Evolutionary conservation across 345 rosid genomes (phyloP), one percentile per base, ranked within the genome.

Genomic region (Citrus inodora): DNA sequence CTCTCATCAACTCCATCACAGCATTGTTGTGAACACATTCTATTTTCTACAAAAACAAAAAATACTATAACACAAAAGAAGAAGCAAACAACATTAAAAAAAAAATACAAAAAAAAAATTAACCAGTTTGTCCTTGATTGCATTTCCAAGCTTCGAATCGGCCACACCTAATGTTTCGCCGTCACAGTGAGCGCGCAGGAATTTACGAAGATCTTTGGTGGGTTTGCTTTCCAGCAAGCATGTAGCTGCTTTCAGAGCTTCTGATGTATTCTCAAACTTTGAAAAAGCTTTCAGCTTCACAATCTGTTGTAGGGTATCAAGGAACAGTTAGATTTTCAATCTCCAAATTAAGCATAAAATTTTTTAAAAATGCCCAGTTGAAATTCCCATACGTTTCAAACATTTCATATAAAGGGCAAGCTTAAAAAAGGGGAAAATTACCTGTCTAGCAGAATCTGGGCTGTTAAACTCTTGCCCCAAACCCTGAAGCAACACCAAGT

Each of bases 1-100:
- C 99, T 70, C 98, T 84, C 86, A 96, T 80, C 81, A 94, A 83
- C 88, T 94, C 99, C 99, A 96, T 92, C 24, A 96, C 97, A 79
- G 87, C 85, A 82, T 77, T 85, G 89, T 88, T 94, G 88, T 96
- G 99, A 67, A 96, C 92, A 78, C 99, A 96, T 17, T 94, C 94
- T 27, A 96, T 92, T 89, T 92, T 88, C 99, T 96, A 87, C 85
- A 85, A 38, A 17, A 30, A 53, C 19, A 46, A 81, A 65, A 21
- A 64, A 77, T 35, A 80, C 59, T 72, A 70, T 81, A 79, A 75
- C 30, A 58, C 56, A 42, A 78, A 32, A 8, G 21, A 2, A 59
- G 80, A 42, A n/a, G 6, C 0, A 68, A 58, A 72, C 19, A 67
- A 3, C 61, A 22, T 1, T 9, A 42, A 42, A 42, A 42, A 42